Base-by-base conservation (phyloP, 1,139 yeast species). In the Suhomyces bolitotheri region DNA sequence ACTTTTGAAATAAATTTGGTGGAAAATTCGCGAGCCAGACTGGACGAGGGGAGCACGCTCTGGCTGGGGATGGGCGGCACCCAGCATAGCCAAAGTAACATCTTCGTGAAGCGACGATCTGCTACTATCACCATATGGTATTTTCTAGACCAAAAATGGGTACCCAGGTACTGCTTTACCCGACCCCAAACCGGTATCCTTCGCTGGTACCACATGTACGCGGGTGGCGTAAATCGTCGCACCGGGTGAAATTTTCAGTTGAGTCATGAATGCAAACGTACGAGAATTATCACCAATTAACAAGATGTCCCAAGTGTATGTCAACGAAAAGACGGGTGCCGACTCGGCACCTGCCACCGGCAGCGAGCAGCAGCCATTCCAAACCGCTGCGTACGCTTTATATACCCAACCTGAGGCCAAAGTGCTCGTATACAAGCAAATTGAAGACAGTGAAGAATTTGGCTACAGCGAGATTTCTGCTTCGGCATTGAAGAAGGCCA, bases 401-500 rank as follows among this genome's bases (percentile, higher is more conserved):
- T 88, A 63, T 53, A 57, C 64, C 26, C 57, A 63, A 33, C 71
- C 79, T 13, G 88, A 80, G 36, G 80, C 87, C 29, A 75, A 78
- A 42, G 60, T 88, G 26, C 67, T 75, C 23, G 78, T 85, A 26
- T 80, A 71, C 66, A 87, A 87, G 60, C 79, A 77, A 44, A 69
- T 67, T 22, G 83, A 76, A 37, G 89, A 78, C 19, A 51, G 66
- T 9, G 74, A 69, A 40, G 75, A 72, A 42, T 73, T 60, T 39
- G 80, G 62, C 24, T 94, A 78, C 60, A 76, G 70, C 47, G 92
- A 84, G 52, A 89, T 94, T 53, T 73, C 92, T n/a, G 89, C 96
- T 4, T 81, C 95, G 34, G 97, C 96, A 5, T 70, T 90, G 57
- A 94, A 94, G 69, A 92, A 90, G 66, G 97, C 98, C 52, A 87